Percentiles rank a stretch among this genome's conserved stretches.
These are phyloP conservation scores for Incumbomyces lentus DNA, from an alignment of 2,329 filamentous ascomycete genomes.

Conservation along the genomic window DNA sequence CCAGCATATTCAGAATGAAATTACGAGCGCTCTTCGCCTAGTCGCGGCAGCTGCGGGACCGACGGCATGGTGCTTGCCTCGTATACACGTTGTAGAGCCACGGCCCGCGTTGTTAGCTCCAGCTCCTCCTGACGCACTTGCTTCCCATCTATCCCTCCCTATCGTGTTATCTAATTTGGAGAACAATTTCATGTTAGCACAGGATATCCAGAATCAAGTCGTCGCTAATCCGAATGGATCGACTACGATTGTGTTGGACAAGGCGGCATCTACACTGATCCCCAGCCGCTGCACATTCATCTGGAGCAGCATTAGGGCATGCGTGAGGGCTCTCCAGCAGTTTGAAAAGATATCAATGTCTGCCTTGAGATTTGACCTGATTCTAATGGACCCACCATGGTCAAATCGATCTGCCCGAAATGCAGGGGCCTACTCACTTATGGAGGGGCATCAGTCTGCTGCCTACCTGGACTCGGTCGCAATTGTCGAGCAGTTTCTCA, in stretches of 20 bases:
- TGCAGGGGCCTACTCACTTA: conserved; percentile 37
- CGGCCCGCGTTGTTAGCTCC: neutral
- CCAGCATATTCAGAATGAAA: conserved; percentile 17
- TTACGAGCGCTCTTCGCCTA: conserved; percentile 31
- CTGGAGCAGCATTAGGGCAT: conserved; percentile 29
- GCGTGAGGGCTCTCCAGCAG: conserved; percentile 13
- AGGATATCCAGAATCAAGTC: conserved; percentile 19
- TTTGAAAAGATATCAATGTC: conserved; percentile 22
- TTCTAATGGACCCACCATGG: conserved; percentile 56
- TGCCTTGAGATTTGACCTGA: conserved; percentile 41
- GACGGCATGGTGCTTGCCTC: conserved; percentile 8
- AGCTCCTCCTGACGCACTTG: neutral
- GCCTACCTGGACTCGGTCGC: conserved; percentile 28
- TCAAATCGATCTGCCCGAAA: conserved; percentile 50
- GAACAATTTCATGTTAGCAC: conserved; percentile 6
- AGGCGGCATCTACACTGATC: conserved; percentile 30
- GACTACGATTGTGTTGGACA: conserved; percentile 15
- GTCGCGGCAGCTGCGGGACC: conserved; percentile 19
- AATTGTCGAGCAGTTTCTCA: conserved; percentile 36
- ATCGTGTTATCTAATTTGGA: conserved; percentile 5
- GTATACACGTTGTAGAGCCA: conserved; percentile 6
- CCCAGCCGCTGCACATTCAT: conserved; percentile 42
- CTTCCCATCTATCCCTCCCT: neutral
- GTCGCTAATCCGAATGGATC: neutral
- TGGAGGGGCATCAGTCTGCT: conserved; percentile 21